phyloP scores from a whole-genome alignment of 768 basidiomycete genomes.

The Wakefieldia striispora region DNA sequence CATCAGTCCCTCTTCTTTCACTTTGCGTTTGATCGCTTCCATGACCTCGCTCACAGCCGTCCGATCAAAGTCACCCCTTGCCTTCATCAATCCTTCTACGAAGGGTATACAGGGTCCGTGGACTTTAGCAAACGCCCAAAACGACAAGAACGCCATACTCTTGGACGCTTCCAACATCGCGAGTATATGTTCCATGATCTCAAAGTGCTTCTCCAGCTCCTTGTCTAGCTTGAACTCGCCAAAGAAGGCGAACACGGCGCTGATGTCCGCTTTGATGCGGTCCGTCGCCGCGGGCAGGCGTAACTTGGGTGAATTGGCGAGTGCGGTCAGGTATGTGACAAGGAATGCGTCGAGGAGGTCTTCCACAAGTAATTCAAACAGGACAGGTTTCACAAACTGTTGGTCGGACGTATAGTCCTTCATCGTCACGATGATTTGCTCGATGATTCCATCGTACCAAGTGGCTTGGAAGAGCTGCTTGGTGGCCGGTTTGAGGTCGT shows the following conservation, averaged over 20 bases:
- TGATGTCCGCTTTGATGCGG: slow-evolving; percentile 79
- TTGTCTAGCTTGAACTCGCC: slow-evolving; percentile 68
- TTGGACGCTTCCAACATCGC: slow-evolving; percentile 82
- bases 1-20: slow-evolving; percentile 80
- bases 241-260: slow-evolving; percentile 79
- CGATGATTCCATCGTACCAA: slow-evolving; percentile 91
- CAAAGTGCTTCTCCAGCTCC: slow-evolving; percentile 81
- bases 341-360: slow-evolving; percentile 91
- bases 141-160: slow-evolving; percentile 88
- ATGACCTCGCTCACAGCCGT: slow-evolving; percentile 85
- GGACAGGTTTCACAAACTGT: slow-evolving; percentile 81
- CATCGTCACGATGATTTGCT: slow-evolving; percentile 92
- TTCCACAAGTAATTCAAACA: slow-evolving; percentile 89
- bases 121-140: slow-evolving; percentile 89
- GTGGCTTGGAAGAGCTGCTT: slow-evolving; percentile 76
- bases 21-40: slow-evolving; percentile 90
- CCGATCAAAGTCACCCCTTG: slow-evolving; percentile 89
- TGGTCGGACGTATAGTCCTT: slow-evolving; percentile 96
- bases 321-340: slow-evolving; percentile 83
- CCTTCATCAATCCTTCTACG: slow-evolving; percentile 86
- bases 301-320: slow-evolving; percentile 81
- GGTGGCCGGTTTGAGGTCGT: slow-evolving; percentile 86
- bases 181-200: slow-evolving; percentile 81
- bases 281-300: slow-evolving; percentile 84
- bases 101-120: slow-evolving; percentile 93